Evolutionary conservation across 805 yeast genomes (phyloP).

Genomic region (Wickerhamiella bombiphila): DNA sequence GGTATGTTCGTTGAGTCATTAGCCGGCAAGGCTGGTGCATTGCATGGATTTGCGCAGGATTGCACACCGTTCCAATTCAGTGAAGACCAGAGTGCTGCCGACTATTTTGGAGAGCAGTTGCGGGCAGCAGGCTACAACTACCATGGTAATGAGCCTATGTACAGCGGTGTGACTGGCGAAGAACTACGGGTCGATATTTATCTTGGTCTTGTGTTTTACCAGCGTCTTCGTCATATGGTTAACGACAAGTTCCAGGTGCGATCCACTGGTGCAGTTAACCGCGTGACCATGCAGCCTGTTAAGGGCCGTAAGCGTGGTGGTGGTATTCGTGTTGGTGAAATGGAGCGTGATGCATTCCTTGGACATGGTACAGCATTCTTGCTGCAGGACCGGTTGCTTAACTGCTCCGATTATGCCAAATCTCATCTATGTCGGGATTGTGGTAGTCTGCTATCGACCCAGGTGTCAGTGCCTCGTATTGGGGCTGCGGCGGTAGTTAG

Average conservation of each 20-base stretch:
- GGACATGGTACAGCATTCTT: conserved; percentile 97
- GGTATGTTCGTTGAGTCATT: conserved; percentile 98
- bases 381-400: conserved; percentile 84
- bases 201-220: conserved; percentile 94
- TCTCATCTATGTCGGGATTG: conserved; percentile 80
- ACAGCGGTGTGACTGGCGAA: conserved; percentile 97
- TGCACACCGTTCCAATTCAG: conserved; percentile 91
- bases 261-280: conserved; percentile 95
- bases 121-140: conserved; percentile 80
- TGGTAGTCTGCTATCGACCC: conserved; percentile 84
- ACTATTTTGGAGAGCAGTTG: conserved; percentile 90
- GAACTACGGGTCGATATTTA: conserved; percentile 92
- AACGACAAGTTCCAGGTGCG: conserved; percentile 99
- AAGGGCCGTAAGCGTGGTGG: conserved; percentile 98
- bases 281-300: conserved; percentile 97
- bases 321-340: conserved; percentile 99
- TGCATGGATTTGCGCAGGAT: conserved; percentile 95
- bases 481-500: conserved; percentile 66
- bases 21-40: conserved; percentile 98
- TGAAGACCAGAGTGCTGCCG: conserved; percentile 92
- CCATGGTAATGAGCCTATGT: conserved; percentile 98
- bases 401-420: conserved; percentile 91
- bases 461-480: conserved; percentile 77
- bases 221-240: conserved; percentile 97
- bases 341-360: conserved; percentile 98